phyloP scores from a whole-genome alignment of 805 yeast species.

The Yarrowia yakushimensis region DNA sequence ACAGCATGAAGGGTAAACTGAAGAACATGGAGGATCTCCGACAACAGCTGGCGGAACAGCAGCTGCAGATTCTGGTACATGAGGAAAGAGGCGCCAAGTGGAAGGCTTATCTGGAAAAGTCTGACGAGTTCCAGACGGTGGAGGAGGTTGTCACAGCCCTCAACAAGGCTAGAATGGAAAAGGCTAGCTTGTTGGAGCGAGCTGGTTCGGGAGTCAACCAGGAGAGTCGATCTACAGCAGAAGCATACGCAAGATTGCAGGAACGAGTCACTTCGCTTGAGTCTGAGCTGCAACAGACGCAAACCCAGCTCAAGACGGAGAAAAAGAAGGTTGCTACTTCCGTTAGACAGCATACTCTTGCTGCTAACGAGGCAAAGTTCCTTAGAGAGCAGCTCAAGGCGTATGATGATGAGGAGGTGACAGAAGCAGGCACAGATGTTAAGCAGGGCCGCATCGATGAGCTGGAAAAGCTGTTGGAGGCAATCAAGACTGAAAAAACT shows the following conservation, averaged over 20 bases:
- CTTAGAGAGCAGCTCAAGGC: conserved; percentile 55
- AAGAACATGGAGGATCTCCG: conserved; percentile 43
- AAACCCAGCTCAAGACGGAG: conserved; percentile 43
- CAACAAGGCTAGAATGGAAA: conserved; percentile 38
- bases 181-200: conserved; percentile 34
- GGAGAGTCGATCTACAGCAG: conserved; percentile 34
- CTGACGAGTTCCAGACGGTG: conserved; percentile 42
- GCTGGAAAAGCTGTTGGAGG: conserved; percentile 51
- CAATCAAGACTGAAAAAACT: conserved; percentile 52
- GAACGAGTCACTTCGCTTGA: conserved; percentile 33
- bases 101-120: conserved; percentile 42
- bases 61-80: conserved; percentile 49
- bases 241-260: conserved; percentile 29
- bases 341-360: conserved; percentile 50
- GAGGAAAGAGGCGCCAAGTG: conserved; percentile 49
- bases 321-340: conserved; percentile 40
- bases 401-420: conserved; percentile 42
- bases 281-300: conserved; percentile 31
- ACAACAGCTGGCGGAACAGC: conserved; percentile 46
- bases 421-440: conserved; percentile 28
- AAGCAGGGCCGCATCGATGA: conserved; percentile 34
- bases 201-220: conserved; percentile 29
- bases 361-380: conserved; percentile 57
- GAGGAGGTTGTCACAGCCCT: conserved; percentile 43
- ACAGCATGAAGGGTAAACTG: conserved; percentile 43